Conservation (phyloP, 345 rosid genomes). For the Ceriops tagal region DNA sequence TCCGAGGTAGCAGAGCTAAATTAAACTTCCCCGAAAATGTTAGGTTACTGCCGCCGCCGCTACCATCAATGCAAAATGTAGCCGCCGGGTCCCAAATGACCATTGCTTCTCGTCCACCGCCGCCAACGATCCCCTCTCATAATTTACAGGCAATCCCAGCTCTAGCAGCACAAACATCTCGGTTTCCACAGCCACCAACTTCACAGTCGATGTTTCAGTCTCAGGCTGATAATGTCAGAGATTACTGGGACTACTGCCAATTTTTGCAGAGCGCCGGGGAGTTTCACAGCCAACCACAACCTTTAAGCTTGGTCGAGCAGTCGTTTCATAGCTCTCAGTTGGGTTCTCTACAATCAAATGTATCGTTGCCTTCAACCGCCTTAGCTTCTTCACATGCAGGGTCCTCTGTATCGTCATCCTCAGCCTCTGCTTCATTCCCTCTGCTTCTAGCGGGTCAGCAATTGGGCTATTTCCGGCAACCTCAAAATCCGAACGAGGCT, state of each 20-base stretch:
- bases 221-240: conserved; percentile 26
- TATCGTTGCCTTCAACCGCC: conserved; percentile 15
- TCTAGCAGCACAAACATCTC: conserved; percentile 10
- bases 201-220: conserved; percentile 21
- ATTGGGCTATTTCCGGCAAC: conserved; percentile 16
- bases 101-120: neutral
- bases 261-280: conserved; percentile 41
- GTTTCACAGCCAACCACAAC: conserved; percentile 19
- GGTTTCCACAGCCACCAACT: neutral
- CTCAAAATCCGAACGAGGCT: conserved; percentile 2
- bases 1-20: conserved; percentile 82
- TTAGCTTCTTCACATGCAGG: neutral
- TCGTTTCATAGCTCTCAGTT: conserved; percentile 33
- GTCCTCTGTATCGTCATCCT: conserved; percentile 7
- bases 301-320: conserved; percentile 32
- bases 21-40: conserved; percentile 78
- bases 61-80: conserved; percentile 19
- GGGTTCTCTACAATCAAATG: conserved; percentile 22
- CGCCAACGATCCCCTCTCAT: conserved; percentile 12
- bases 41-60: conserved; percentile 29
- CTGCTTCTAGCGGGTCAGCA: conserved; percentile 43
- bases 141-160: conserved; percentile 7
- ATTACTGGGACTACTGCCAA: conserved; percentile 50
- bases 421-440: conserved; percentile 42
- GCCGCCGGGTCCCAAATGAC: conserved; percentile 20